Evolutionary conservation across 768 basidiomycete species (phyloP).

Genomic region (Hortiboletus flavorubellus): DNA sequence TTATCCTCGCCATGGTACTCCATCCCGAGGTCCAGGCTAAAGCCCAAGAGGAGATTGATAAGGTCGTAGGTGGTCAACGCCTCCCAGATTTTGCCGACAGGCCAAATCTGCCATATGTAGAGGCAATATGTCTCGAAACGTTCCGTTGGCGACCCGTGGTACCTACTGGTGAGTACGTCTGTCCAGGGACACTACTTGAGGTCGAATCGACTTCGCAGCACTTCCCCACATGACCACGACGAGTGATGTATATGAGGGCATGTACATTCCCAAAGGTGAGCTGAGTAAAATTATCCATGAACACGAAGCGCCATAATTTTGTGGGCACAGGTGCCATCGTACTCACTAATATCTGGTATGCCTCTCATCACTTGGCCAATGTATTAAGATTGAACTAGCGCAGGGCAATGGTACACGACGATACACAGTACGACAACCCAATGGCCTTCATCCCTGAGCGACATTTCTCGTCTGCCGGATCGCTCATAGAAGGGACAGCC

Average conservation of each 20-base stretch:
- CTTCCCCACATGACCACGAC: slow-evolving; percentile 22
- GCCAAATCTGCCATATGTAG: slow-evolving; percentile 29
- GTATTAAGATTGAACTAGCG: not conserved
- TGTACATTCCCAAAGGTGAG: slow-evolving; percentile 31
- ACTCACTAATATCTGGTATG: slow-evolving; percentile 26
- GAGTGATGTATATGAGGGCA: slow-evolving; percentile 28
- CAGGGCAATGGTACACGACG: slow-evolving; percentile 51
- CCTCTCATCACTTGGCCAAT: not conserved
- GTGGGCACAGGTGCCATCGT: slow-evolving; percentile 17
- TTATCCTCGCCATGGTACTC: slow-evolving; percentile 34
- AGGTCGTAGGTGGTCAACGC: slow-evolving; percentile 28
- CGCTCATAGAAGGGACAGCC: slow-evolving; percentile 2
- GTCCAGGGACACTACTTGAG: not conserved
- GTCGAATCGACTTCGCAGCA: slow-evolving; percentile 6
- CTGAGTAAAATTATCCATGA: not conserved
- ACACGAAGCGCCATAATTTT: not conserved
- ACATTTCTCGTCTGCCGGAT: slow-evolving; percentile 36
- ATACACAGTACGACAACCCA: slow-evolving; percentile 48
- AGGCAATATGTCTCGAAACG: slow-evolving; percentile 31
- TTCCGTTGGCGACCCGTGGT: slow-evolving; percentile 30
- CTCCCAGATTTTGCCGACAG: slow-evolving; percentile 30
- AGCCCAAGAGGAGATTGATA: slow-evolving; percentile 32
- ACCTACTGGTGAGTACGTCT: slow-evolving; percentile 24
- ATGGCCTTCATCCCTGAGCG: slow-evolving; percentile 54
- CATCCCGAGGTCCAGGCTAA: slow-evolving; percentile 31